Evolutionary conservation across 169 alveolate genomes (phyloP).

Genomic region (Plasmodium inui): DNA sequence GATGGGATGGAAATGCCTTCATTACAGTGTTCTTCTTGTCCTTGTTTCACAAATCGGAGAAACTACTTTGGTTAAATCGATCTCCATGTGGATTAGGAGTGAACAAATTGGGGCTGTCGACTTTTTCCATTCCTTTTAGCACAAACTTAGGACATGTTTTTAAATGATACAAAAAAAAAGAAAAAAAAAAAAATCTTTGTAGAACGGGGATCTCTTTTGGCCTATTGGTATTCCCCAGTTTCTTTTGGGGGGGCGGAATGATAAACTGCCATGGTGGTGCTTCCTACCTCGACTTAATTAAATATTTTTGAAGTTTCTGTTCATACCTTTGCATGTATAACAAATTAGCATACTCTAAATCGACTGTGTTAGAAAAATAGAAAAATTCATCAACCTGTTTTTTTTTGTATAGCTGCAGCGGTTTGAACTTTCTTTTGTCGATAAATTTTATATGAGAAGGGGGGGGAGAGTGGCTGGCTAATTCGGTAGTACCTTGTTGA

Average conservation of each 20-base stretch:
- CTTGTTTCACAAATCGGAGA: neutral
- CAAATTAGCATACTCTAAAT: slow-evolving; percentile 72
- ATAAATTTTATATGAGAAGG: neutral
- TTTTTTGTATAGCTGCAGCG: neutral
- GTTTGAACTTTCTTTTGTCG: neutral
- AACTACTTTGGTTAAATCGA: neutral
- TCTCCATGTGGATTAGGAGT: neutral
- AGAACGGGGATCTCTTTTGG: neutral
- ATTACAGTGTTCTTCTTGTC: neutral
- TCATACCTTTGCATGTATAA: slow-evolving; percentile 68
- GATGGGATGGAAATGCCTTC: neutral
- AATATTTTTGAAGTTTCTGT: slow-evolving; percentile 44
- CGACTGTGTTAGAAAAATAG: slow-evolving; percentile 47
- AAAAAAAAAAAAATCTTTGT: neutral
- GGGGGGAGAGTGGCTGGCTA: neutral
- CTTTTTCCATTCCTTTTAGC: neutral
- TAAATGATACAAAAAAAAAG: neutral
- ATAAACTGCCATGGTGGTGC: neutral
- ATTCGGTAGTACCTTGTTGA: neutral
- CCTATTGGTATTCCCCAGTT: neutral
- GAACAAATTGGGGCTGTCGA: neutral
- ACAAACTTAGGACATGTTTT: neutral
- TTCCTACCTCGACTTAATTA: slow-evolving; percentile 8
- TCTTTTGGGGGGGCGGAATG: neutral
- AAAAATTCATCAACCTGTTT: slow-evolving; percentile 15